Conservation (phyloP, 2,329 filamentous ascomycete genomes). For the Epichloe elymi region DNA sequence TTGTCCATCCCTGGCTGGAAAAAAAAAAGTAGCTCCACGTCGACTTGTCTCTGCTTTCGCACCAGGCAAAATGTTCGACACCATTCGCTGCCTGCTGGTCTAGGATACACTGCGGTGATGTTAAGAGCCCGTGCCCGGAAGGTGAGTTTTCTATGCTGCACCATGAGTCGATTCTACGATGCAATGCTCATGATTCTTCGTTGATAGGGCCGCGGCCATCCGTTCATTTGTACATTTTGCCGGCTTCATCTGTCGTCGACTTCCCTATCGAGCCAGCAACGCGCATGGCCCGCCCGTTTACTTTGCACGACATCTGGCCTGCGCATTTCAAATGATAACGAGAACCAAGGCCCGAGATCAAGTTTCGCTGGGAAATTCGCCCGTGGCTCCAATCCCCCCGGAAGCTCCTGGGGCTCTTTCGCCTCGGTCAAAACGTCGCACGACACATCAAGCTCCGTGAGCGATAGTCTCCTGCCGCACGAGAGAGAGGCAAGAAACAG, state of each 20-base stretch:
- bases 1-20: no score
- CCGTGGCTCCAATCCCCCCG: conserved; percentile 8
- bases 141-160: conserved; percentile 14
- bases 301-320: conserved; percentile 5
- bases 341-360: conserved; percentile 8
- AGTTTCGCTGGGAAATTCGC: conserved; percentile 15
- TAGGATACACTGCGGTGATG: conserved; percentile 20
- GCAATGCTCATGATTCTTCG: not conserved
- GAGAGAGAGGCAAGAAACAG: conserved; percentile 19
- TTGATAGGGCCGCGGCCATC: conserved; percentile 22
- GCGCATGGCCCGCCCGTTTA: not conserved
- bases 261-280: conserved; percentile 3
- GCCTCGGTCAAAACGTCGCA: conserved; percentile 3
- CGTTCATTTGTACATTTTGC: conserved; percentile 29
- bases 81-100: not conserved
- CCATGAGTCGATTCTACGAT: conserved; percentile 1
- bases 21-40: not conserved
- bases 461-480: conserved; percentile 22
- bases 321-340: conserved; percentile 10
- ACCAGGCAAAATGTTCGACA: not conserved
- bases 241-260: conserved; percentile 17
- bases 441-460: not conserved
- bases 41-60: conserved; percentile 1
- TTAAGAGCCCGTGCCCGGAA: conserved; percentile 28
- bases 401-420: conserved; percentile 11